phyloP scores from a whole-genome alignment of 2,329 filamentous ascomycete genomes.

The Aspergillus brasiliensis region DNA sequence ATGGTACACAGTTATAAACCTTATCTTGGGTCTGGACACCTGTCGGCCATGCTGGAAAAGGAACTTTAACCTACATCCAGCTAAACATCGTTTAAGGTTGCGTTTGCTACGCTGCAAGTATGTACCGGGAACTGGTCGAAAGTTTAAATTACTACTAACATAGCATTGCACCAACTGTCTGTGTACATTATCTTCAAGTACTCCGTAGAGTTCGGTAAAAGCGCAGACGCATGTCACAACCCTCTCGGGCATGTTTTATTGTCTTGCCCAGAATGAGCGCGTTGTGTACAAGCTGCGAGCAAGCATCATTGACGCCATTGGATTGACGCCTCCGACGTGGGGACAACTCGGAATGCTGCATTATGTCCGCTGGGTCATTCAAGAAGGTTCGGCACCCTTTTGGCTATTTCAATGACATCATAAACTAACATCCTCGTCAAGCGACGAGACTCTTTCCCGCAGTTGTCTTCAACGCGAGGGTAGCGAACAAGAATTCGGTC shows the following conservation, averaged over 20 bases:
- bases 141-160: too few relatives aligned
- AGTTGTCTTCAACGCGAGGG: constrained; percentile 8
- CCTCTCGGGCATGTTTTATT: constrained; percentile 17
- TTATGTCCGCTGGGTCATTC: constrained; percentile 15
- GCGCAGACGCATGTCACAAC: constrained; percentile 7
- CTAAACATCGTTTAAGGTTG: too few relatives aligned
- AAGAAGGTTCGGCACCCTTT: background rate
- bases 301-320: constrained; percentile 7
- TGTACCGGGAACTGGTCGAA: too few relatives aligned
- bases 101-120: background rate
- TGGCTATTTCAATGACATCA: too few relatives aligned
- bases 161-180: too few relatives aligned
- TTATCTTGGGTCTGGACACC: too few relatives aligned
- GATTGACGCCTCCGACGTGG: constrained; percentile 6
- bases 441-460: constrained; percentile 10
- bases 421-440: background rate
- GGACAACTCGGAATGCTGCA: constrained; percentile 9
- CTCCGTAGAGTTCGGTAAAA: too few relatives aligned
- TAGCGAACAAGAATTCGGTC: constrained; percentile 6
- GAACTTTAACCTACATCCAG: too few relatives aligned
- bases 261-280: constrained; percentile 6
- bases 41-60: too few relatives aligned
- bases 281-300: constrained; percentile 6
- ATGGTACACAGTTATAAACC: too few relatives aligned
- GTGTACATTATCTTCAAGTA: too few relatives aligned